A percentile compares a stretch with the other conserved stretches of the same genome.
These are phyloP conservation scores for Erigeron canadensis DNA, from an alignment of 129 eudicot genomes.

Conservation along the genomic window DNA sequence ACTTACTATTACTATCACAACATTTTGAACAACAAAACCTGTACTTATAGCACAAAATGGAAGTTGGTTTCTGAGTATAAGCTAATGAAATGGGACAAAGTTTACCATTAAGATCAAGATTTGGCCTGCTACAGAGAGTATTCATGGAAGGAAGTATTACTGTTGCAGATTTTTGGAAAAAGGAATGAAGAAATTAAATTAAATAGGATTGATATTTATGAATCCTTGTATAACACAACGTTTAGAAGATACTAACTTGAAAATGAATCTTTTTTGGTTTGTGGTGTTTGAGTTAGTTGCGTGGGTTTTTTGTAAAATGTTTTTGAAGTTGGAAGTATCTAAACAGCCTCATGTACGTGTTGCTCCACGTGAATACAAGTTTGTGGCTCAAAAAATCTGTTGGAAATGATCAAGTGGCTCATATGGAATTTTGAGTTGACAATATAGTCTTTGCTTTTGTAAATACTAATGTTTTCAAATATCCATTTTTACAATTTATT, in stretches of 20 bases:
- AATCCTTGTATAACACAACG: conserved; percentile 16
- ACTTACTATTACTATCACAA: conserved; percentile 22
- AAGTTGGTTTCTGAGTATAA: conserved; percentile 41
- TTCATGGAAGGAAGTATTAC: conserved; percentile 34
- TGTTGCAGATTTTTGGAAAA: neutral
- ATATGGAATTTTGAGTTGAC: neutral
- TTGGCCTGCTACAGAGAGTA: conserved; percentile 33
- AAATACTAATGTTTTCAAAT: no score
- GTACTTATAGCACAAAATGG: conserved; percentile 22
- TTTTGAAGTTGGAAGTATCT: conserved; percentile 30
- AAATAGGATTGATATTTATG: conserved; percentile 9
- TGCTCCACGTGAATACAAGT: conserved; percentile 29
- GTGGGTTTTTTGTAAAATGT: conserved; percentile 29
- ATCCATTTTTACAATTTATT: no score
- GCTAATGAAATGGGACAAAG: conserved; percentile 39
- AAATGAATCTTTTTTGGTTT: conserved; percentile 35
- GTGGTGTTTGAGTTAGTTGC: conserved; percentile 38
- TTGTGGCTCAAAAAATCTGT: conserved; percentile 11
- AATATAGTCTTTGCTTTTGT: neutral
- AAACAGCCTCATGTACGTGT: conserved; percentile 35
- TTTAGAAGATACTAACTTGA: conserved; percentile 9
- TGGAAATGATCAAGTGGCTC: conserved; percentile 4
- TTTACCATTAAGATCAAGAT: conserved; percentile 42
- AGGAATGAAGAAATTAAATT: neutral
- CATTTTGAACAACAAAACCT: conserved; percentile 30